A percentile compares a stretch with the other conserved stretches of the same genome.
Conservation (phyloP, 768 basidiomycete genomes). For the Hysterangium stoloniferum region DNA sequence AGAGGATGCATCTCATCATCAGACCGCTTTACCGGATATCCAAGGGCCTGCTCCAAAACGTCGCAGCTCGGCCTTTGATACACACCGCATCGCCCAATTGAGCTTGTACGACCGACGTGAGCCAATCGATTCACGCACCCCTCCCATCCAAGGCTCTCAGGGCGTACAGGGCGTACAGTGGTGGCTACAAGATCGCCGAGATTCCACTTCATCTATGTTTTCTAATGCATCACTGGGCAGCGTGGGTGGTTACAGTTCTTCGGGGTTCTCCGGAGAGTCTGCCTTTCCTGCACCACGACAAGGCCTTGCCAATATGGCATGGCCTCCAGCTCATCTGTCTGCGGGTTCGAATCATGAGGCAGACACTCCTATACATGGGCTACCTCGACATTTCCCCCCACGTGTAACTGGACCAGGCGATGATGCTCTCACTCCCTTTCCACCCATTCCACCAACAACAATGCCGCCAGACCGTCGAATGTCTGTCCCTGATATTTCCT, state of each 20-base stretch:
- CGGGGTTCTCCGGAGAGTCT: conserved; percentile 52
- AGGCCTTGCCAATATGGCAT: conserved; percentile 10
- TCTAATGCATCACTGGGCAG: conserved; percentile 43
- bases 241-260: conserved; percentile 36
- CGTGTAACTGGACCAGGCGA: conserved; percentile 17
- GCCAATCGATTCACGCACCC: conserved; percentile 56
- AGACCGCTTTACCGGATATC: conserved; percentile 46
- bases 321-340: conserved; percentile 2
- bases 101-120: conserved; percentile 72
- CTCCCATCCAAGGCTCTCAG: conserved; percentile 11
- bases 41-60: conserved; percentile 66
- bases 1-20: conserved; percentile 64
- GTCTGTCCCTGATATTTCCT: conserved; percentile 48
- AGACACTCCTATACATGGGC: conserved; percentile 31
- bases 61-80: conserved; percentile 76
- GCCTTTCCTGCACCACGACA: conserved; percentile 45
- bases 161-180: conserved; percentile 32
- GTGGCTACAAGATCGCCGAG: conserved; percentile 63
- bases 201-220: conserved; percentile 64
- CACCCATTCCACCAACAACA: conserved; percentile 34
- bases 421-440: conserved; percentile 25
- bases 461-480: conserved; percentile 64
- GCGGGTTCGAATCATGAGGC: conserved; percentile 8
- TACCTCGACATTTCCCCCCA: conserved; percentile 14
- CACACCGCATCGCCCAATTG: conserved; percentile 65